Evolutionary conservation across 78 protist species (phyloP).

Genomic region (Planoprotostelium fungivorum): DNA sequence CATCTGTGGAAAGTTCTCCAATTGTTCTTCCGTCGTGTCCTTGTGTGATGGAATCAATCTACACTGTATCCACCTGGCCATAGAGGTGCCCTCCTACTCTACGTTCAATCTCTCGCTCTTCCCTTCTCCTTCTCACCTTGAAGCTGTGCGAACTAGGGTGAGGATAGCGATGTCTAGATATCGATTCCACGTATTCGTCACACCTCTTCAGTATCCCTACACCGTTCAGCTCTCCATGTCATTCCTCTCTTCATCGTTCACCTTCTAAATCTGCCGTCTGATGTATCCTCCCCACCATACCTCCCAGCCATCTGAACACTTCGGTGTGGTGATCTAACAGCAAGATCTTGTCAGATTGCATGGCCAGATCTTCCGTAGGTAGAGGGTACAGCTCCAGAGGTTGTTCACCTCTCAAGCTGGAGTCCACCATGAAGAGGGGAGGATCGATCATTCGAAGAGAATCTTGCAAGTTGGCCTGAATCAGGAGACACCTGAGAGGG

Average conservation of each 20-base stretch:
- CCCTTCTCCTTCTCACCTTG: no score
- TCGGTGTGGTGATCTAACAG: conserved; percentile 7
- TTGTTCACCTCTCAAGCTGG: neutral
- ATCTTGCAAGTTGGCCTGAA: neutral
- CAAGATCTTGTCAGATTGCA: conserved; percentile 3
- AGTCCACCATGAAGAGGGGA: neutral
- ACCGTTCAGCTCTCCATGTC: no score
- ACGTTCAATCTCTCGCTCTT: no score
- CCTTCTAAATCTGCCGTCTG: neutral
- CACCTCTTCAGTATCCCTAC: neutral
- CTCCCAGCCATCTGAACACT: conserved; percentile 1
- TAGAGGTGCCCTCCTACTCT: conserved; percentile 5
- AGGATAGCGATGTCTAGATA: neutral
- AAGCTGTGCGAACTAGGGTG: conserved; percentile 3
- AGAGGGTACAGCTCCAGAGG: neutral
- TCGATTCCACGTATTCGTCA: neutral
- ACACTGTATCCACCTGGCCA: conserved; percentile 7
- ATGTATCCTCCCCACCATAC: neutral
- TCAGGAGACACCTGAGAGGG: neutral
- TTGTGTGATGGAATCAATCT: conserved; percentile 1
- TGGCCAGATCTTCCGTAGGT: neutral
- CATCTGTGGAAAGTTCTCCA: conserved; percentile 3
- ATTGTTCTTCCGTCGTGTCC: neutral
- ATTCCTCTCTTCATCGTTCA: no score
- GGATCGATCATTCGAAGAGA: neutral